Percentiles rank a stretch among this genome's conserved stretches.
Evolutionary conservation across 441 rosid genomes (phyloP).

Genomic region (Adansonia rubrostipa): DNA sequence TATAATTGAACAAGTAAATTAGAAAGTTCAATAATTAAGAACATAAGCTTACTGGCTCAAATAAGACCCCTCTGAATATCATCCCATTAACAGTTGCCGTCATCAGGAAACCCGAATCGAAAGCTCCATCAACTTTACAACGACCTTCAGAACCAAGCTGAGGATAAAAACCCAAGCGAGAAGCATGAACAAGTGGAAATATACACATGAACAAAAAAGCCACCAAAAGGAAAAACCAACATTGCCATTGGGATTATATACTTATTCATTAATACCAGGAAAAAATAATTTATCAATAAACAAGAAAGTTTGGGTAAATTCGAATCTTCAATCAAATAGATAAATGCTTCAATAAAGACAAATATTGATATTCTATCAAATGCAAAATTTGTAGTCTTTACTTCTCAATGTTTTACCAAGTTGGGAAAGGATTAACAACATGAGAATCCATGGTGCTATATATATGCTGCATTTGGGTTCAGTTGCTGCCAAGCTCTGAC

Average conservation of each 20-base stretch:
- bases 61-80: conserved; percentile 70
- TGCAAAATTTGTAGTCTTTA: too few relatives aligned
- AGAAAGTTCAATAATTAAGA: neutral
- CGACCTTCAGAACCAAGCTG: conserved; percentile 68
- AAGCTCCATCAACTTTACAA: conserved; percentile 71
- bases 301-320: too few relatives aligned
- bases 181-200: too few relatives aligned
- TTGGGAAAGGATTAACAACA: too few relatives aligned
- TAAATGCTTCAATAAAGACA: neutral
- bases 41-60: conserved; percentile 57
- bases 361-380: too few relatives aligned
- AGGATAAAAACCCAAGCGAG: neutral
- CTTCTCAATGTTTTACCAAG: too few relatives aligned
- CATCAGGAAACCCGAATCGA: conserved; percentile 69
- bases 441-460: too few relatives aligned
- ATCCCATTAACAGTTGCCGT: conserved; percentile 71
- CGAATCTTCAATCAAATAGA: neutral
- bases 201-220: neutral
- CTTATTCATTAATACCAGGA: too few relatives aligned
- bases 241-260: too few relatives aligned
- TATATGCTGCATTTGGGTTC: too few relatives aligned
- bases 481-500: too few relatives aligned
- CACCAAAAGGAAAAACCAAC: too few relatives aligned
- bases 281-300: neutral
- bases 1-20: neutral